Evolutionary conservation across 345 rosid species (phyloP), one percentile per base, ranked within the genome.

Genomic region (Heritiera littoralis): DNA sequence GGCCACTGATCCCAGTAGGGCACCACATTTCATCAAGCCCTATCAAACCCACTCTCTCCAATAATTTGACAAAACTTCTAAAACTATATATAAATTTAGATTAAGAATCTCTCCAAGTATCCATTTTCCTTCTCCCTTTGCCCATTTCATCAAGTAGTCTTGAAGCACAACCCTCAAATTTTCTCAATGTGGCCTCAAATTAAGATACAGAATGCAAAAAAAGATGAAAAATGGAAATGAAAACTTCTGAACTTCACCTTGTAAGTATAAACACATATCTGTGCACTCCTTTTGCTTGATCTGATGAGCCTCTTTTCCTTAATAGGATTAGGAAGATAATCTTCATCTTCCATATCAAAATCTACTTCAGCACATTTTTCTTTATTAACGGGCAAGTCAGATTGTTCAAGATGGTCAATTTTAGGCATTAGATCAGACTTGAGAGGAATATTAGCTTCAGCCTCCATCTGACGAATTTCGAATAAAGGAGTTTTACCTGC

Each of bases 401-500:
- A 74, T 80, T 87, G 90, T 79, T 87, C 90, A 75, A 59, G 80
- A 77, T 64, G 81, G 72, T 48, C 79, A 75, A 80, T 86, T 77
- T 76, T 67, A 81, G 76, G 71, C 13, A 82, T 46, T 64, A 87
- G 78, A 80, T 79, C 82, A 66, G 85, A 66, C 81, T 85, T 78
- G 76, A 83, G 80, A 79, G 91, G 81, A 81, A 59, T 82, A 80
- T 84, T 79, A 38, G 59, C 84, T 80, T 87, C 90, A 60, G 82
- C 80, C 83, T 89, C 88, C 82, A 89, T 84, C 65, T 79, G 90
- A 60, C 97, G 97, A 65, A 88, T 80, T 88, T 93, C 96, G 81
- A 89, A 90, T 43, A 90, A 82, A 84, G 98, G 90, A 30, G 88
- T 88, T 88, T 84, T 95, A 73, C 98, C 98, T 70, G 41, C 13